Conservation (phyloP, 2,329 filamentous ascomycete genomes). For the Lasiodiplodia hormozganensis region DNA sequence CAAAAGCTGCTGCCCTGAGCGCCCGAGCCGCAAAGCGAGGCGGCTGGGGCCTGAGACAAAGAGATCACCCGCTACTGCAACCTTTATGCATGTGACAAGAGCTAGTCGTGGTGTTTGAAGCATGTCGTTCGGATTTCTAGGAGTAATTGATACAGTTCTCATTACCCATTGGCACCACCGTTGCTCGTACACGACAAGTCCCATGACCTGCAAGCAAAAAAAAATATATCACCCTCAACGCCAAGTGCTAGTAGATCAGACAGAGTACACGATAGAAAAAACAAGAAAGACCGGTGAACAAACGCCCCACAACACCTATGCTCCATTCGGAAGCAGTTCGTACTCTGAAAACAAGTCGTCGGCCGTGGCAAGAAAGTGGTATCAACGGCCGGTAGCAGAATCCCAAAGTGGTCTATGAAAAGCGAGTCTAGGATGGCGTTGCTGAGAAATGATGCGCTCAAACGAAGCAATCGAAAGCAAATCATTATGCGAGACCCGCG, state of each 20-base stretch:
- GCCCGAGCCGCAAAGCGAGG: conserved; percentile 2
- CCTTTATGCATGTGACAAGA: conserved; percentile 7
- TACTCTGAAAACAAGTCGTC: conserved; percentile 13
- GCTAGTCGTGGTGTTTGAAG: conserved; percentile 11
- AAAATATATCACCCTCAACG: conserved; percentile 16
- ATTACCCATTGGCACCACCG: not conserved
- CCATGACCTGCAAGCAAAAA: conserved; percentile 8
- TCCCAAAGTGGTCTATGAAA: conserved; percentile 24
- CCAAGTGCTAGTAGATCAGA: conserved; percentile 10
- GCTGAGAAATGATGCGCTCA: conserved; percentile 24
- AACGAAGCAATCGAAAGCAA: conserved; percentile 28
- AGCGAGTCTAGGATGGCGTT: conserved; percentile 20
- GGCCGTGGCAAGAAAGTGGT: conserved; percentile 21
- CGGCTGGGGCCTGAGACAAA: conserved; percentile 14
- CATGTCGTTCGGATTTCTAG: conserved; percentile 23
- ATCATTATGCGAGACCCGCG: conserved; percentile 24
- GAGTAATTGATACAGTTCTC: conserved; percentile 20
- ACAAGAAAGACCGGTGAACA: conserved; percentile 8
- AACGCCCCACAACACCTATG: conserved; percentile 13
- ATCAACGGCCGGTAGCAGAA: conserved; percentile 25
- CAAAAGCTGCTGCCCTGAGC: not conserved
- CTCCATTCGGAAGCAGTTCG: conserved; percentile 22
- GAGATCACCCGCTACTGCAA: conserved; percentile 14
- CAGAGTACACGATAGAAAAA: conserved; percentile 10
- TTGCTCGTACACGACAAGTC: conserved; percentile 9